phyloP scores from a whole-genome alignment of 495 filamentous ascomycete genomes.

The Neurospora sp. region DNA sequence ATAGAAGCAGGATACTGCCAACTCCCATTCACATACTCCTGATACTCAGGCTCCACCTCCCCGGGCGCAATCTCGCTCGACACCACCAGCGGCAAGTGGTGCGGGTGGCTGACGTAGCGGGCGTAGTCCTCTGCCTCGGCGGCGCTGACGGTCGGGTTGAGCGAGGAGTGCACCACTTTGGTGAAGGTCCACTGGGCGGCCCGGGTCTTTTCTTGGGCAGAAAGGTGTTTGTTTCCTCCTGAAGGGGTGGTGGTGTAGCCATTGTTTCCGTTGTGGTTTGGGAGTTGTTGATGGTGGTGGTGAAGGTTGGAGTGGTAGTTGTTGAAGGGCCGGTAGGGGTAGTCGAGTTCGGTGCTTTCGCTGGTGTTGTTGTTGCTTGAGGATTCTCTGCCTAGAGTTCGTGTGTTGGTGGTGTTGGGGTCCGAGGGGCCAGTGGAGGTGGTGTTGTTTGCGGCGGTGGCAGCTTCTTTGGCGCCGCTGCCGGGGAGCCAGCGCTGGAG shows the following conservation, averaged over 20 bases:
- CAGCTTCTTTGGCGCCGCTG: neutral
- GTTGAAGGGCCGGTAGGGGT: neutral
- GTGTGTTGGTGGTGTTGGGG: slow-evolving; percentile 4
- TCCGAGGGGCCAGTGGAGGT: slow-evolving; percentile 43
- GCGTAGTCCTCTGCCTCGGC: slow-evolving; percentile 77
- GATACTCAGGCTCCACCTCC: slow-evolving; percentile 53
- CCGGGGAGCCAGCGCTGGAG: slow-evolving; percentile 47
- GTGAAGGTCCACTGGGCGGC: slow-evolving; percentile 76
- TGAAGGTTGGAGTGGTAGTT: neutral
- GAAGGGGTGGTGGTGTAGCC: neutral
- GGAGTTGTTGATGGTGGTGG: neutral
- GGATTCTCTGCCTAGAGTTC: neutral
- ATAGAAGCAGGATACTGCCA: slow-evolving; percentile 25
- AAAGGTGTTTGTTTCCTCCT: slow-evolving; percentile 21
- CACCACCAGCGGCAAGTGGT: slow-evolving; percentile 78
- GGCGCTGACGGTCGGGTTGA: slow-evolving; percentile 65
- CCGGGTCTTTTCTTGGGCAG: slow-evolving; percentile 51
- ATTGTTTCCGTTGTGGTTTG: neutral
- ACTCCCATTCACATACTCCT: slow-evolving; percentile 57
- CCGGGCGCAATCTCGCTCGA: slow-evolving; percentile 47
- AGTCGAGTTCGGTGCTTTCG: slow-evolving; percentile 8
- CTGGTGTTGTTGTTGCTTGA: slow-evolving; percentile 4
- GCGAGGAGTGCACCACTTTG: slow-evolving; percentile 67
- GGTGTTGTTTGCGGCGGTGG: slow-evolving; percentile 27
- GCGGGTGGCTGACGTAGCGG: slow-evolving; percentile 84